Percentiles rank a stretch among this genome's conserved stretches.
Conservation (phyloP, 2,329 filamentous ascomycete species). For the Geosmithia flava region DNA sequence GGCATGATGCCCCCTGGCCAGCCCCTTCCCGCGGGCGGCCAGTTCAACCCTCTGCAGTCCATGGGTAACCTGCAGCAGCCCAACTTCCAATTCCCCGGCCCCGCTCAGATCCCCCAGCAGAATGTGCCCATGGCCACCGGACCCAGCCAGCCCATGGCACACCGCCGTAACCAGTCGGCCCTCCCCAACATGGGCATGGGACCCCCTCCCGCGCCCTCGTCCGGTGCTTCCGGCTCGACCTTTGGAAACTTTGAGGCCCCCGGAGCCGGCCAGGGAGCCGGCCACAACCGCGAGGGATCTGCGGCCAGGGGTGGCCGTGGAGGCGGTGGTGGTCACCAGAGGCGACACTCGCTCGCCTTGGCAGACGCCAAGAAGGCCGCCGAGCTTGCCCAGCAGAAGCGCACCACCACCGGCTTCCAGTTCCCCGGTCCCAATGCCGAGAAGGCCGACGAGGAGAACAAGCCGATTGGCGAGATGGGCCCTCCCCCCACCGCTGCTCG, state of each 20-base stretch:
- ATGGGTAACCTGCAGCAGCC: slow-evolving; percentile 71
- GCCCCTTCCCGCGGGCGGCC: slow-evolving; percentile 52
- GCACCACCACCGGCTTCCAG: slow-evolving; percentile 87
- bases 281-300: slow-evolving; percentile 1
- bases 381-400: slow-evolving; percentile 91
- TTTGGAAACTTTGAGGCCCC: slow-evolving; percentile 71
- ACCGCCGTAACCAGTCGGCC: slow-evolving; percentile 97
- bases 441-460: slow-evolving; percentile 40
- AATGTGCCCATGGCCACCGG: slow-evolving; percentile 58
- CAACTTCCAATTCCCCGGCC: slow-evolving; percentile 71
- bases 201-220: slow-evolving; percentile 80
- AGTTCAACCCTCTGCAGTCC: slow-evolving; percentile 68
- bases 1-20: slow-evolving; percentile 85
- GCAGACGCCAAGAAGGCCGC: slow-evolving; percentile 97
- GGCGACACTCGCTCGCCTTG: slow-evolving; percentile 86
- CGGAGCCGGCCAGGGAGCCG: slow-evolving; percentile 11
- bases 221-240: slow-evolving; percentile 65
- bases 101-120: slow-evolving; percentile 62
- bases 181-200: slow-evolving; percentile 87
- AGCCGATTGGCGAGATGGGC: slow-evolving; percentile 16
- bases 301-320: slow-evolving; percentile 50
- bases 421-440: slow-evolving; percentile 65
- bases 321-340: slow-evolving; percentile 68
- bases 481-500: slow-evolving; percentile 30
- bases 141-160: slow-evolving; percentile 67